phyloP scores from a whole-genome alignment of 2,329 filamentous ascomycete species.

The Trichophyton schoenleinii region DNA sequence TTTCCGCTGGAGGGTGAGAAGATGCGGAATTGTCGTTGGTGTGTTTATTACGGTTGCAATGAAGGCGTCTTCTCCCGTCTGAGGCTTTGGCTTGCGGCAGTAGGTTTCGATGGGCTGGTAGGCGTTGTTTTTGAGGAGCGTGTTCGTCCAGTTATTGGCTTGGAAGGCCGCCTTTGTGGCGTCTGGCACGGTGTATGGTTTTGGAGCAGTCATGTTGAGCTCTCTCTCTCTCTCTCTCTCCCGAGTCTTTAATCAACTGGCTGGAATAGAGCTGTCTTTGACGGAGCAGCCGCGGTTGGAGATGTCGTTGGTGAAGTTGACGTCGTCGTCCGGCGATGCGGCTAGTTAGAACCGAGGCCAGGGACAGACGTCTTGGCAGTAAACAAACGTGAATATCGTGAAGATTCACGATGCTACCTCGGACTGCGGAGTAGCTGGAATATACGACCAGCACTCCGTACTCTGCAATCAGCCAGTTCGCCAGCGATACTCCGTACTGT shows the following conservation, averaged over 20 bases:
- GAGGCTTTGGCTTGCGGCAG: constrained; percentile 28
- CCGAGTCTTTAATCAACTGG: not conserved
- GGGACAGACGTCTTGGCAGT: too few species aligned
- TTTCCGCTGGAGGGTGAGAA: constrained; percentile 25
- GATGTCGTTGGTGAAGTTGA: too few species aligned
- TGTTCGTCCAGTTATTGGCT: constrained; percentile 20
- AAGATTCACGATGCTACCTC: too few species aligned
- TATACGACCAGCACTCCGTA: too few species aligned
- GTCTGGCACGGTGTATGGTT: constrained; percentile 7
- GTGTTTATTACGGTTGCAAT: constrained; percentile 30
- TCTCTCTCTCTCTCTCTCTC: too few species aligned
- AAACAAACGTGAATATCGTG: too few species aligned
- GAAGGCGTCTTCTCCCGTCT: constrained; percentile 33
- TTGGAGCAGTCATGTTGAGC: not conserved
- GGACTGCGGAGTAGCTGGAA: too few species aligned
- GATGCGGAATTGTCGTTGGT: constrained; percentile 29
- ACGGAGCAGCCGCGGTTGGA: too few species aligned
- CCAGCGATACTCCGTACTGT: too few species aligned
- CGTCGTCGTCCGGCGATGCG: too few species aligned
- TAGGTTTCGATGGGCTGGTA: constrained; percentile 30
- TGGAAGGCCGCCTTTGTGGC: constrained; percentile 15
- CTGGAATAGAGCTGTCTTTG: not conserved
- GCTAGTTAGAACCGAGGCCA: too few species aligned
- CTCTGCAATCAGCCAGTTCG: too few species aligned
- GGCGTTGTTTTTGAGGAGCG: constrained; percentile 22